Evolutionary conservation across 2,329 filamentous ascomycete genomes (phyloP).

Genomic region (Calonectria montana): DNA sequence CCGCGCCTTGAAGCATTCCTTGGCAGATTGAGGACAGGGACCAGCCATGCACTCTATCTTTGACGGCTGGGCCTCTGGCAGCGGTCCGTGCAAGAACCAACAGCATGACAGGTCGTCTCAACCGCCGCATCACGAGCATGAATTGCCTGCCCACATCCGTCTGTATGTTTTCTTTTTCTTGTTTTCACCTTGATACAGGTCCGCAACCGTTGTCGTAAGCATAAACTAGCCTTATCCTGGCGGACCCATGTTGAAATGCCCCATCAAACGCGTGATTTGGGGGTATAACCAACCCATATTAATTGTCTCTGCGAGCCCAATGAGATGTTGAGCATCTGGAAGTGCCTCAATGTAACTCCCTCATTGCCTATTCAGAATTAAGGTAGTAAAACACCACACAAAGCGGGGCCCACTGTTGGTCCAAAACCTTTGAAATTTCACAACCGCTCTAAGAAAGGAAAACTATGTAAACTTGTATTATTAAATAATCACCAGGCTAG

Average conservation of each 20-base stretch:
- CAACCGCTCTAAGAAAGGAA: not conserved
- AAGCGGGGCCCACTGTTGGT: not conserved
- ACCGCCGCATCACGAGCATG: not conserved
- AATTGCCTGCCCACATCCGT: not conserved
- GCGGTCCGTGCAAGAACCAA: not conserved
- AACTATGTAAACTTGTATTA: not conserved
- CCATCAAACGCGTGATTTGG: not conserved
- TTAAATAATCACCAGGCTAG: not conserved
- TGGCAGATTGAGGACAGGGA: not conserved
- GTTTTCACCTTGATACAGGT: not conserved
- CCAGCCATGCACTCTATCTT: not conserved
- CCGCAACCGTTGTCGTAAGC: not conserved
- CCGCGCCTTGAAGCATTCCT: not conserved
- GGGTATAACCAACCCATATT: not conserved
- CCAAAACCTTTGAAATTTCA: not conserved
- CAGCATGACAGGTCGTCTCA: not conserved
- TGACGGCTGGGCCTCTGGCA: not conserved
- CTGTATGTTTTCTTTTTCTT: not conserved
- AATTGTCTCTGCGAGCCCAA: not conserved
- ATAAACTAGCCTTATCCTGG: not conserved
- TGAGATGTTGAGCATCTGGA: not conserved
- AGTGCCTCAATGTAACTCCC: not conserved
- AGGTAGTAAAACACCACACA: not conserved
- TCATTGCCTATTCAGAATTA: not conserved
- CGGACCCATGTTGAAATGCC: not conserved